Conservation (phyloP, 352 stramenopile genomes). For the Globisporangium acanthophoron region DNA sequence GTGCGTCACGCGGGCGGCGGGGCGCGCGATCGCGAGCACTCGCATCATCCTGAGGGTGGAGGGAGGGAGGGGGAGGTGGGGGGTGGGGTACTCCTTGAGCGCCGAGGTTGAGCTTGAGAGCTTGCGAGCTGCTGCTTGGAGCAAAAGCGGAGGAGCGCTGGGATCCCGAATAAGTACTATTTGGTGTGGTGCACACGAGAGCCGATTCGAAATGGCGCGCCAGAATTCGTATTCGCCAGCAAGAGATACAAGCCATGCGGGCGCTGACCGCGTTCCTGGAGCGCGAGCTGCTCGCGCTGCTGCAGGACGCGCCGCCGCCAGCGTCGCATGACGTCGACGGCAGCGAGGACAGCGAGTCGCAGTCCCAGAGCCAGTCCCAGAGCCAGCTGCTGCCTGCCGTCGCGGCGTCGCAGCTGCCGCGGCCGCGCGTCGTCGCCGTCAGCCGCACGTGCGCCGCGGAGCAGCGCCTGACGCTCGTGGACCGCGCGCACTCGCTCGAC, state of each 20-base stretch:
- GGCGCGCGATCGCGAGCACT: slow-evolving; percentile 11
- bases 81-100: background rate
- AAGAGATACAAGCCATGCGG: slow-evolving; percentile 12
- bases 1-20: background rate
- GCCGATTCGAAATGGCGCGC: background rate
- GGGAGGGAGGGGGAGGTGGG: background rate
- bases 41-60: slow-evolving; percentile 6
- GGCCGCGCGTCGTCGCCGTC: slow-evolving; percentile 46
- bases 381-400: slow-evolving; percentile 1
- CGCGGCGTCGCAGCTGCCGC: slow-evolving; percentile 7
- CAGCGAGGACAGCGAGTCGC: slow-evolving; percentile 58
- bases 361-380: slow-evolving; percentile 17
- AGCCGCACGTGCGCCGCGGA: slow-evolving; percentile 30
- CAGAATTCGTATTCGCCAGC: background rate
- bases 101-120: background rate
- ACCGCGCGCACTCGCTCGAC: slow-evolving; percentile 36
- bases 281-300: slow-evolving; percentile 45
- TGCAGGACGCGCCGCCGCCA: slow-evolving; percentile 19
- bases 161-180: background rate
- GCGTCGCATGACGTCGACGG: slow-evolving; percentile 23
- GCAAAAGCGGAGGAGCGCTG: background rate
- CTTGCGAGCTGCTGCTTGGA: background rate
- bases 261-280: slow-evolving; percentile 47
- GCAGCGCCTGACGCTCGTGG: slow-evolving; percentile 43
- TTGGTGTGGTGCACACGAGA: background rate